phyloP scores from a whole-genome alignment of 768 basidiomycete genomes.

The Crassisporium funariophilum region DNA sequence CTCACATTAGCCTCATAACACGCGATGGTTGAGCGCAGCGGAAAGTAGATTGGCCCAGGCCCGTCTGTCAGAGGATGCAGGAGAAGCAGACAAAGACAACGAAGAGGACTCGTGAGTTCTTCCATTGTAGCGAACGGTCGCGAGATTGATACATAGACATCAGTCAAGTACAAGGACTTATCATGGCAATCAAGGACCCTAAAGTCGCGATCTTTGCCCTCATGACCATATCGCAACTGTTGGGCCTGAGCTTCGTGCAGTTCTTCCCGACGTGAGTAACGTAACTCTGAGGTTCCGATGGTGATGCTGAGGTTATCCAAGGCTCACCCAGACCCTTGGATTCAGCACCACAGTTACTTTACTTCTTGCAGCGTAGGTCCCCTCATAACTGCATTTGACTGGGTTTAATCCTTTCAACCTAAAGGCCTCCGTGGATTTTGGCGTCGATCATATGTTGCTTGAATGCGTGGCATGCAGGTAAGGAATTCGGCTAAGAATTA shows the following conservation, averaged over 20 bases:
- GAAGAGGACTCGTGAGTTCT: conserved; percentile 53
- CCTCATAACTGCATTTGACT: background rate
- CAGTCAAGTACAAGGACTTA: conserved; percentile 54
- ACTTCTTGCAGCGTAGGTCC: conserved; percentile 58
- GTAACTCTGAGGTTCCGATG: too few species aligned
- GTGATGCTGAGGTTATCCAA: conserved; percentile 18
- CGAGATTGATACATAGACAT: background rate
- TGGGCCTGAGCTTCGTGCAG: conserved; percentile 61
- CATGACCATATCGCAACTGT: conserved; percentile 49
- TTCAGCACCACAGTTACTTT: conserved; percentile 60
- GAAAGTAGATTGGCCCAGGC: conserved; percentile 64
- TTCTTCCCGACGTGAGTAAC: conserved; percentile 61
- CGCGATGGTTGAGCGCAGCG: conserved; percentile 52
- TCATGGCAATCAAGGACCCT: conserved; percentile 56
- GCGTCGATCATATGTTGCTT: conserved; percentile 49
- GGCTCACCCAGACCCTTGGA: conserved; percentile 60
- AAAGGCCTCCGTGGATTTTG: conserved; percentile 67
- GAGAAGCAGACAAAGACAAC: conserved; percentile 67
- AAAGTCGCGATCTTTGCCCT: conserved; percentile 56
- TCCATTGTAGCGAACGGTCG: too few species aligned
- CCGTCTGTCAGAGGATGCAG: conserved; percentile 67
- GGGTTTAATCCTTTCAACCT: background rate
- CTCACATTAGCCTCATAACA: conserved; percentile 56
- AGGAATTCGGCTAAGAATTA: background rate
- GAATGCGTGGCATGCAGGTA: conserved; percentile 57